Base-by-base conservation (phyloP, 441 rosid species). In the Theobroma grandiflorum region DNA sequence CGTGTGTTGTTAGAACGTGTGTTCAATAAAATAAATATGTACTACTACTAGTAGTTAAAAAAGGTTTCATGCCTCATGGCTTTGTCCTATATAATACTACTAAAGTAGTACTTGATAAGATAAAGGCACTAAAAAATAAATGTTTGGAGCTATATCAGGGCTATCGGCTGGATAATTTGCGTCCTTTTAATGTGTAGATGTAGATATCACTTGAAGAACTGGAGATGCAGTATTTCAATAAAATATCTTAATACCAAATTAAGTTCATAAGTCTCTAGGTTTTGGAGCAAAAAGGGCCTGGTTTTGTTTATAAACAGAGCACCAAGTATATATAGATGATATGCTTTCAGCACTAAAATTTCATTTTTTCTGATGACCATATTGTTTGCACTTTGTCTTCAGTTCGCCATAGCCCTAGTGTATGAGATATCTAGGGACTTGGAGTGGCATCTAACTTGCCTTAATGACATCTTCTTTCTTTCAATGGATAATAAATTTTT, bases 21-120 rank as follows among this genome's bases (percentile, higher is more conserved):
- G 14, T 72, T 55, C 47, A 72, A 53, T 72, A 72, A 72, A 72
- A 72, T 53, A 72, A 53, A n/a, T n/a, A 37, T 72, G 63, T 53
- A 35, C 20, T 59, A 63, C 3, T 50, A 33, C 4, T 6, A 20
- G 8, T 49, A 15, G 22, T 72, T 16, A 72, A 38, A 74, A 75
- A 66, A 8, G 8, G 52, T 52, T 66, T 22, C 72, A 6, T 61
- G 8, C 43, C 52, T 77, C 38, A 11, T 65, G 64, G 35, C 14
- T 75, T 62, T 76, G 79, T 76, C 72, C 49, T 65, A 52, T 65
- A 52, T 57, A 66, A 52, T 73, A 53, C 63, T 72, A 72, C 49
- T 35, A 65, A 49, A 65, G 62, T 72, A 6, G 33, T 42, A 76
- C 79, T 64, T 62, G 42, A 47, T 75, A 49, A 49, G 55, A 47